These are phyloP conservation scores for Cryptosporidium muris DNA, from an alignment of 169 alveolate species.

Conservation along the genomic window DNA sequence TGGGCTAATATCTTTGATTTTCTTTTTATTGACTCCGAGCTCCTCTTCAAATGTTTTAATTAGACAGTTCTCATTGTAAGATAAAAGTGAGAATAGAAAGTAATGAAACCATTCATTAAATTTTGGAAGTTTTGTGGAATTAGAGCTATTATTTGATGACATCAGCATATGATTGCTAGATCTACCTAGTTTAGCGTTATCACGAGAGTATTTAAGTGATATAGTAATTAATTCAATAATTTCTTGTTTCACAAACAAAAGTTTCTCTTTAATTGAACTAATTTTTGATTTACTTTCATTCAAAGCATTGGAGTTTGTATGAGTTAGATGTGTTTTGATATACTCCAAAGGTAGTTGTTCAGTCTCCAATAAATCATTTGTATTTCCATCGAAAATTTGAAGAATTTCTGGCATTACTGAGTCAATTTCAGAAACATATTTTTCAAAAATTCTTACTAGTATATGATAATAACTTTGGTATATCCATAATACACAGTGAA, in stretches of 20 bases:
- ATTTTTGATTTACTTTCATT: background rate
- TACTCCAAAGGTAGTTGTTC: no score
- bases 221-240: constrained; percentile 14
- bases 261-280: constrained; percentile 24
- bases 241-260: background rate
- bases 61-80: constrained; percentile 45
- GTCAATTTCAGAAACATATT: constrained; percentile 24
- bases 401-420: background rate
- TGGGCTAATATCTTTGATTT: background rate
- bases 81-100: constrained; percentile 37
- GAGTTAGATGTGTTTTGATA: no score
- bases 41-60: constrained; percentile 33
- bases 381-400: constrained; percentile 11
- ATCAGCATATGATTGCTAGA: no score
- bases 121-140: constrained; percentile 1
- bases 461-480: constrained; percentile 27
- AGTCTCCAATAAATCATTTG: background rate
- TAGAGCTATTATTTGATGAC: background rate
- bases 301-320: background rate
- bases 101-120: constrained; percentile 60
- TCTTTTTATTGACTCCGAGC: constrained; percentile 4
- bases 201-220: constrained; percentile 7
- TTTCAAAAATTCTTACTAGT: constrained; percentile 9
- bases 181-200: background rate
- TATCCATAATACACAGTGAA: constrained; percentile 39